Evolutionary conservation across 192 early-diverging fungal genomes (phyloP), one percentile per base, ranked within the genome.

Genomic region (Globomyces pollinis-pini): DNA sequence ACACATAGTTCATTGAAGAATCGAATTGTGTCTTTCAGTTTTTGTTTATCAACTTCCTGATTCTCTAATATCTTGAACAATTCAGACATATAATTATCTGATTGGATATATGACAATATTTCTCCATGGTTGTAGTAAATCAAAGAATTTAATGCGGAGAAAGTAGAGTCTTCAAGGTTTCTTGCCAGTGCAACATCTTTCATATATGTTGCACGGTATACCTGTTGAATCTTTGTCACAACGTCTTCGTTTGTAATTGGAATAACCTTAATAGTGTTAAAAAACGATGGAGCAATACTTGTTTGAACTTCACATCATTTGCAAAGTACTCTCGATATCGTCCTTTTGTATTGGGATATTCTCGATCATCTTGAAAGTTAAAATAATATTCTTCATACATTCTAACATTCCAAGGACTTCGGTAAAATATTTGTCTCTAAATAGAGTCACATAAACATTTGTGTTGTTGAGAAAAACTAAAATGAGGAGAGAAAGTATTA

Each of bases 101-200:
- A 82, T 29, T 83, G 70, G 49, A 96, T 63, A 57, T 87, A 78
- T 50, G 66, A 78, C 23, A 91, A 74, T 44, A 98, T 92, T 30
- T 94, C 91, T 24, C 85, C 74, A 57, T 95, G 80, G 63, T 91
- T 90, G 69, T 86, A 85, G 58, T 88, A 90, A 5, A 88, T 83
- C 35, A 92, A 67, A 0, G 86, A 80, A 26, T 82, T 81, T 47
- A 98, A 68, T 15, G 81, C 75, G 6, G 91, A 77, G 31, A 83
- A 73, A 2, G 86, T 86, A 8, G 69, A 73, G 18, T 98, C 93
- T 53, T 94, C 91, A 12, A 93, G 58, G 41, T 84, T 66, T 1
- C 84, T 78, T 4, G 81, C 81, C 18, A 98, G 74, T 0, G 89
- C 87, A 0, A 87, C 86, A 61, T 94, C 91, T 38, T 92, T 89